Conservation (phyloP, 495 filamentous ascomycete species). For the Aspergillus biplanus region DNA sequence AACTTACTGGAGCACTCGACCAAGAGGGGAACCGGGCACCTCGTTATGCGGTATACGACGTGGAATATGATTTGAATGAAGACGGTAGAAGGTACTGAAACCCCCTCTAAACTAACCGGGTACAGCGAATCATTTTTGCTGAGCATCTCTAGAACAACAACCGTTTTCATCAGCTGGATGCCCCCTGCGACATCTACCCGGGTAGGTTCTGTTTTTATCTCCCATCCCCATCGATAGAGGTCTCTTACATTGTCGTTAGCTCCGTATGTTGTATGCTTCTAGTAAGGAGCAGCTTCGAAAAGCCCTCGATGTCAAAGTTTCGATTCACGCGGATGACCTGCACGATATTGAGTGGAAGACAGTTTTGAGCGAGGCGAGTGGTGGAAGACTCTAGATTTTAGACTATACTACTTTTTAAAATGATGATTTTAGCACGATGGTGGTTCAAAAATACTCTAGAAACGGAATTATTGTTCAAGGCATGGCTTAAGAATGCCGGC, state of each 20-base stretch:
- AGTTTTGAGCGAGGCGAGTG: conserved; percentile 14
- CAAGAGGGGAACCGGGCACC: conserved; percentile 9
- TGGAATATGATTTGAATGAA: conserved; percentile 15
- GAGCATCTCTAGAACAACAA: conserved; percentile 3
- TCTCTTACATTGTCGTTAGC: neutral
- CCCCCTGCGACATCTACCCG: conserved; percentile 9
- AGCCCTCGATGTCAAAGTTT: conserved; percentile 20
- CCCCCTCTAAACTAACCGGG: neutral
- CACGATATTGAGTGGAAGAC: conserved; percentile 21
- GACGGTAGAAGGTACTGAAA: conserved; percentile 8
- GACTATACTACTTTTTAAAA: too few species aligned
- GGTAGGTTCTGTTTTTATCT: neutral
- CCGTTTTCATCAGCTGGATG: conserved; percentile 16
- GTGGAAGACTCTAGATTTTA: conserved; percentile 4
- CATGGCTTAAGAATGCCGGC: too few species aligned
- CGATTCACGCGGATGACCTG: conserved; percentile 17
- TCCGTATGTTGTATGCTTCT: conserved; percentile 16
- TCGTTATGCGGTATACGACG: conserved; percentile 18
- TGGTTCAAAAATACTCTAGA: too few species aligned
- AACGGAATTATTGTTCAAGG: too few species aligned
- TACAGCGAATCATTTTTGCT: neutral
- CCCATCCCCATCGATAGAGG: neutral
- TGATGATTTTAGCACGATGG: too few species aligned
- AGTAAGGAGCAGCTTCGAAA: conserved; percentile 20
- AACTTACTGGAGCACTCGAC: conserved; percentile 1